Percentiles rank a stretch among this genome's conserved stretches.
Evolutionary conservation across 331 rosid genomes (phyloP).

Genomic region (Quercus lobata): DNA sequence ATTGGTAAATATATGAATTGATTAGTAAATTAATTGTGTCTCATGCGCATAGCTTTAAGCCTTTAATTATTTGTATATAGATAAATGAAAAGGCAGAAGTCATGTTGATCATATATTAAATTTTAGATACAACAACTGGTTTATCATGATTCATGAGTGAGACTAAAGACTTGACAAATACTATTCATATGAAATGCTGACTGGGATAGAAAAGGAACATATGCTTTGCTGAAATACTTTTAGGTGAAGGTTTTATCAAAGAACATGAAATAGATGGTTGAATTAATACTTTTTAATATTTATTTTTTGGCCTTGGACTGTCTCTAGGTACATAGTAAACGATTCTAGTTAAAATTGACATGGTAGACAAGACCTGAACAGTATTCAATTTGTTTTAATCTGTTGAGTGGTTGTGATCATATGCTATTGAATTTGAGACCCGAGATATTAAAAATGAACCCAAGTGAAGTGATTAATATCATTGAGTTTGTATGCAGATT

Average conservation of each 20-base stretch:
- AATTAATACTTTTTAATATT: no score
- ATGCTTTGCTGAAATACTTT: neutral
- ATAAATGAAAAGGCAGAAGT: neutral
- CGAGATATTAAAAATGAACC: neutral
- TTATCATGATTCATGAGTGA: neutral
- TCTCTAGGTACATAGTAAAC: no score
- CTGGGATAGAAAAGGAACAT: neutral
- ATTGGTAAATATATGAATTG: slow-evolving; percentile 27
- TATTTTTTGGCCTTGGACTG: no score
- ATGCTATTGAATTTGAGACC: neutral
- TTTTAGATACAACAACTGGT: neutral
- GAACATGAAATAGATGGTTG: neutral
- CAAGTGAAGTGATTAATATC: neutral
- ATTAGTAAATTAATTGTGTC: neutral
- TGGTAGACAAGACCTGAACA: no score
- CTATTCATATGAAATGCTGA: neutral
- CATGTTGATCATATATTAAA: neutral
- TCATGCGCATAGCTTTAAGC: no score
- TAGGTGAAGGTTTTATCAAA: neutral
- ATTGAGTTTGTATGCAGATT: slow-evolving; percentile 24
- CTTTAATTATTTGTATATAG: no score
- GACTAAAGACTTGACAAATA: neutral
- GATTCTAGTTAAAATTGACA: no score
- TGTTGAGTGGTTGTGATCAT: no score
- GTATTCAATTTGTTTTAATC: no score